Evolutionary conservation across 169 alveolate genomes (phyloP).

Genomic region (Plasmodium malariae): DNA sequence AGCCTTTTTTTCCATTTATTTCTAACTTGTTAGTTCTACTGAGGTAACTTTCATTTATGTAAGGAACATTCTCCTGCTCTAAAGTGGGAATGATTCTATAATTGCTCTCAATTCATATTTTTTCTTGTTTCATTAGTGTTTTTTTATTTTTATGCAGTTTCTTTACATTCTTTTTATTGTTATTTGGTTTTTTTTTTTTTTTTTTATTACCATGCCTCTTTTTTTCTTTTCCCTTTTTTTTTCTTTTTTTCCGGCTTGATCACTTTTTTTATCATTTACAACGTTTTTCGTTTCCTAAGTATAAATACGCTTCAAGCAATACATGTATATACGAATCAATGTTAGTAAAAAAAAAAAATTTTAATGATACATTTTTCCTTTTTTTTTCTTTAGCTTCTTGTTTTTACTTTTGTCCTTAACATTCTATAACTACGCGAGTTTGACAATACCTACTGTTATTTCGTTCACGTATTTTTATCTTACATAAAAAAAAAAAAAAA

Average conservation of each 20-base stretch:
- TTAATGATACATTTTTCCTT: constrained; percentile 7
- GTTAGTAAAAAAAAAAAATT: constrained; percentile 16
- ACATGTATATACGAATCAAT: constrained; percentile 22
- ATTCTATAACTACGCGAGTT: constrained; percentile 28
- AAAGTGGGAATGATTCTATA: constrained; percentile 11
- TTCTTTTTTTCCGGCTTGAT: background rate
- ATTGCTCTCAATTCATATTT: too few relatives aligned
- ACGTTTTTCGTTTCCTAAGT: constrained; percentile 36
- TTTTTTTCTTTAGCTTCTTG: constrained; percentile 4
- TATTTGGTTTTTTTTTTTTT: too few relatives aligned
- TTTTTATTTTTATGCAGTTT: too few relatives aligned
- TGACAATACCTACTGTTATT: constrained; percentile 14
- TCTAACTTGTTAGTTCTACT: constrained; percentile 26
- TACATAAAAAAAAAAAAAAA: constrained; percentile 3
- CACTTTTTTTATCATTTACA: background rate
- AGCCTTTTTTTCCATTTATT: constrained; percentile 3
- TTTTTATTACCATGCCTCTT: background rate
- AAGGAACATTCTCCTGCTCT: constrained; percentile 17
- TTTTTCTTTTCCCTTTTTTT: background rate
- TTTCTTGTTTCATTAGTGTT: too few relatives aligned
- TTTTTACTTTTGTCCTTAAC: background rate
- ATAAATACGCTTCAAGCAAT: constrained; percentile 7
- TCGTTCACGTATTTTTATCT: background rate
- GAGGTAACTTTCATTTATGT: constrained; percentile 19
- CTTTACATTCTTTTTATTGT: too few relatives aligned